Conservation (phyloP, 2,329 filamentous ascomycete species). For the Ascochyta lentis region DNA sequence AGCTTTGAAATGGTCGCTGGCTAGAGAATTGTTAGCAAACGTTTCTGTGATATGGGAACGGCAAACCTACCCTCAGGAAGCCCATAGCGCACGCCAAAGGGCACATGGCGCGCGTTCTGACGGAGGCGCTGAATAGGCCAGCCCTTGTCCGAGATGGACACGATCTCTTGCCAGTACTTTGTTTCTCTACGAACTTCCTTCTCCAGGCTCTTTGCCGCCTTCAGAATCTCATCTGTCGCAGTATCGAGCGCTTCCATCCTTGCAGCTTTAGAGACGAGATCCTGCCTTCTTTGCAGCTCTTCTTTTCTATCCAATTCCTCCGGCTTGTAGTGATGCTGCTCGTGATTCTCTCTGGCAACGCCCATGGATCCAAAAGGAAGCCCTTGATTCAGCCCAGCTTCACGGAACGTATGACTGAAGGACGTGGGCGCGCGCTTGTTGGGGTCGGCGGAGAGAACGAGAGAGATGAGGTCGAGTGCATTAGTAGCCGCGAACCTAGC, state of each 20-base stretch:
- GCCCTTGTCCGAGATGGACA: slow-evolving; percentile 79
- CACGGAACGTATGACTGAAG: slow-evolving; percentile 39
- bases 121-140: slow-evolving; percentile 71
- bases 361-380: slow-evolving; percentile 49
- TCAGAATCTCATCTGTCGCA: slow-evolving; percentile 74
- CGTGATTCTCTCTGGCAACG: slow-evolving; percentile 32
- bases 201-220: slow-evolving; percentile 74
- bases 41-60: too few species aligned
- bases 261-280: slow-evolving; percentile 69
- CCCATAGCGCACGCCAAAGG: slow-evolving; percentile 86
- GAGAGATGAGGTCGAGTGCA: slow-evolving; percentile 42
- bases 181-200: slow-evolving; percentile 80
- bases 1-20: slow-evolving; percentile 64
- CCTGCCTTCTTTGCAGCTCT: slow-evolving; percentile 47
- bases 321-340: slow-evolving; percentile 23
- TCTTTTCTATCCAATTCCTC: slow-evolving; percentile 43
- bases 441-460: slow-evolving; percentile 40
- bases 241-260: slow-evolving; percentile 78
- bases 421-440: slow-evolving; percentile 33
- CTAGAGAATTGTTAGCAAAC: slow-evolving; percentile 37
- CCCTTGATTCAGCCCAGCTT: slow-evolving; percentile 30
- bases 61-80: slow-evolving; percentile 73
- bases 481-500: slow-evolving; percentile 41
- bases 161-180: slow-evolving; percentile 86
- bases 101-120: slow-evolving; percentile 66